Percentiles rank a stretch among this genome's conserved stretches.
These are phyloP conservation scores for Fusarium praegraminearum DNA, from an alignment of 2,329 filamentous ascomycete species.

Conservation along the genomic window DNA sequence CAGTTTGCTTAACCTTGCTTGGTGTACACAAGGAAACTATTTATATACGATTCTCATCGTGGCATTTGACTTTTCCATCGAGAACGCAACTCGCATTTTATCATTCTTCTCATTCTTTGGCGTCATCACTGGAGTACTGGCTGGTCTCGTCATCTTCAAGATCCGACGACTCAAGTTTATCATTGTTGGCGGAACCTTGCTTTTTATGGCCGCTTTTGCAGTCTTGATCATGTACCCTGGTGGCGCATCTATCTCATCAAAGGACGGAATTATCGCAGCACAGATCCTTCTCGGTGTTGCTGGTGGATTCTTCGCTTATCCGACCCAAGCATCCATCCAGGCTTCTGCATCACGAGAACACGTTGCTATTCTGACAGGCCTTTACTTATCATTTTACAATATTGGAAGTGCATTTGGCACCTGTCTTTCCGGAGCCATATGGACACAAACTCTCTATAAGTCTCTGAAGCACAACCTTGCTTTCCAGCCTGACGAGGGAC, in stretches of 20 bases:
- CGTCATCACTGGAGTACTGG: slow-evolving; percentile 64
- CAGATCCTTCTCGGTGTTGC: slow-evolving; percentile 69
- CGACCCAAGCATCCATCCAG: slow-evolving; percentile 57
- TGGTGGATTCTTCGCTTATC: slow-evolving; percentile 66
- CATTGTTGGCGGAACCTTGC: slow-evolving; percentile 66
- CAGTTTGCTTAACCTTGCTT: slow-evolving; percentile 62
- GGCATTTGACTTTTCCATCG: slow-evolving; percentile 67
- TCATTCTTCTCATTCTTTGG: slow-evolving; percentile 67
- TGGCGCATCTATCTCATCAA: slow-evolving; percentile 55
- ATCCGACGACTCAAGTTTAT: slow-evolving; percentile 68
- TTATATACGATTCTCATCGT: slow-evolving; percentile 70
- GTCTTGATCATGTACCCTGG: slow-evolving; percentile 68
- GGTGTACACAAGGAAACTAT: slow-evolving; percentile 70
- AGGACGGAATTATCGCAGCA: slow-evolving; percentile 65
- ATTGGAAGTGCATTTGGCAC: slow-evolving; percentile 58
- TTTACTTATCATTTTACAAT: slow-evolving; percentile 58
- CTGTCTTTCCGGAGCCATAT: slow-evolving; percentile 56
- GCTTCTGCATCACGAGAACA: slow-evolving; percentile 54
- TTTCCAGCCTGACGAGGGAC: slow-evolving; percentile 52
- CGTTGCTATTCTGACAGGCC: slow-evolving; percentile 54
- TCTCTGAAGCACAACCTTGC: slow-evolving; percentile 50
- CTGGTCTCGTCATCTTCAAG: slow-evolving; percentile 64
- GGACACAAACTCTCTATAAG: slow-evolving; percentile 56
- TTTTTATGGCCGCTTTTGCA: slow-evolving; percentile 68
- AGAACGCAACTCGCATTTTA: slow-evolving; percentile 66